Conservation (phyloP, 768 basidiomycete genomes). For the Fistulinella prunicolor region DNA sequence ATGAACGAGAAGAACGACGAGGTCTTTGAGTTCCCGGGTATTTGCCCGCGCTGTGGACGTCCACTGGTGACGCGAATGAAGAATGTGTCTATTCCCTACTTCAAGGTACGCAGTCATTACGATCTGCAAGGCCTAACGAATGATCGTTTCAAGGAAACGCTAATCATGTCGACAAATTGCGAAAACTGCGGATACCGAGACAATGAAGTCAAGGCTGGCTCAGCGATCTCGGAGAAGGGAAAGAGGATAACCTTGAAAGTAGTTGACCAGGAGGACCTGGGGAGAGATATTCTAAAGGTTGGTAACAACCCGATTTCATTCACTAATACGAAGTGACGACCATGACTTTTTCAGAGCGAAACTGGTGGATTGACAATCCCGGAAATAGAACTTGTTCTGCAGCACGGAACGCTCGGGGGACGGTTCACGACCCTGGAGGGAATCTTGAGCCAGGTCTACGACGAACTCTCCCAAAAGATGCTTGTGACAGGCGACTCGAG, state of each 20-base stretch:
- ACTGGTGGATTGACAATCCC: conserved; percentile 87
- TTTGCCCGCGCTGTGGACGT: conserved; percentile 87
- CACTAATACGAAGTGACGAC: background rate
- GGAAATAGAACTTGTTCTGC: conserved; percentile 90
- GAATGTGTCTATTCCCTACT: conserved; percentile 94
- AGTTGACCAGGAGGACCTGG: conserved; percentile 88
- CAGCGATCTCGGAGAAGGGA: conserved; percentile 84
- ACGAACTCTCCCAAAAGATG: conserved; percentile 88
- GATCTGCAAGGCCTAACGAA: background rate
- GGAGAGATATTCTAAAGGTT: conserved; percentile 93
- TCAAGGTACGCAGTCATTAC: conserved; percentile 59
- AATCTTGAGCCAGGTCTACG: conserved; percentile 89
- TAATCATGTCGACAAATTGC: conserved; percentile 99
- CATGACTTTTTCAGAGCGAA: conserved; percentile 65
- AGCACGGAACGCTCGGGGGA: conserved; percentile 92
- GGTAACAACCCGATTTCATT: conserved; percentile 8
- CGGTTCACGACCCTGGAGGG: conserved; percentile 98
- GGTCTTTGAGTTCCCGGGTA: conserved; percentile 81
- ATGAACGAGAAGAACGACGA: conserved; percentile 67
- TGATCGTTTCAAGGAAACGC: conserved; percentile 61
- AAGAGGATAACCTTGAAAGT: conserved; percentile 87
- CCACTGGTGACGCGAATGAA: conserved; percentile 89
- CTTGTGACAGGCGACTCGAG: conserved; percentile 71
- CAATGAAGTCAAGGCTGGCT: conserved; percentile 95
- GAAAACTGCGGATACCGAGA: conserved; percentile 94